These are phyloP conservation scores for Dichotomocladium elegans DNA, from an alignment of 371 early-diverging fungal species.

Conservation along the genomic window DNA sequence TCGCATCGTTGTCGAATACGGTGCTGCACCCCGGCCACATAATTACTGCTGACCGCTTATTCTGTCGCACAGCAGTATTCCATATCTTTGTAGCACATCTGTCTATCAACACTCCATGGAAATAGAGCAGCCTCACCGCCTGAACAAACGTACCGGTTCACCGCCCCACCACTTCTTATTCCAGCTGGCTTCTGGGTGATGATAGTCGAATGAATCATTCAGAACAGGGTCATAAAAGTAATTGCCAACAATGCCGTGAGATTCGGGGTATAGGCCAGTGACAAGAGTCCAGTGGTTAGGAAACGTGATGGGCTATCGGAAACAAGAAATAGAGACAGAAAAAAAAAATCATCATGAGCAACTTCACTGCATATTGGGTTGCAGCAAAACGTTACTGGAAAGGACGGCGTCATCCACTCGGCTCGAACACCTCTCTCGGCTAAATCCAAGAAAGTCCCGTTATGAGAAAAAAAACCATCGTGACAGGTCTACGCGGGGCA, in stretches of 20 bases:
- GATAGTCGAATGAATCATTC: conserved; percentile 82
- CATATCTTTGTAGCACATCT: conserved; percentile 66
- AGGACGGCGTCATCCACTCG: conserved; percentile 71
- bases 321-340: too few relatives aligned
- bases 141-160: conserved; percentile 66
- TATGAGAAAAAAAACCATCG: background rate
- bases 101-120: background rate
- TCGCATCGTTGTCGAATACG: conserved; percentile 20
- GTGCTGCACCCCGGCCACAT: conserved; percentile 91
- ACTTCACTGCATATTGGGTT: background rate
- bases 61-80: conserved; percentile 79
- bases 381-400: conserved; percentile 49
- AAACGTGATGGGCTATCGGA: conserved; percentile 72
- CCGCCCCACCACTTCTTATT: conserved; percentile 87
- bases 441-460: too few relatives aligned
- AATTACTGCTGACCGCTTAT: conserved; percentile 63
- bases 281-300: conserved; percentile 93
- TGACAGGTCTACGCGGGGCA: background rate
- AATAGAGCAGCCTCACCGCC: background rate
- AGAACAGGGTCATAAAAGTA: conserved; percentile 75
- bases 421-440: conserved; percentile 52
- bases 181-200: conserved; percentile 55
- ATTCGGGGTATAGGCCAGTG: conserved; percentile 89
- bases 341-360: background rate
- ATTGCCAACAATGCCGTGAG: conserved; percentile 92